Conservation (phyloP, 352 stramenopile species). For the Pythium angustatum region DNA sequence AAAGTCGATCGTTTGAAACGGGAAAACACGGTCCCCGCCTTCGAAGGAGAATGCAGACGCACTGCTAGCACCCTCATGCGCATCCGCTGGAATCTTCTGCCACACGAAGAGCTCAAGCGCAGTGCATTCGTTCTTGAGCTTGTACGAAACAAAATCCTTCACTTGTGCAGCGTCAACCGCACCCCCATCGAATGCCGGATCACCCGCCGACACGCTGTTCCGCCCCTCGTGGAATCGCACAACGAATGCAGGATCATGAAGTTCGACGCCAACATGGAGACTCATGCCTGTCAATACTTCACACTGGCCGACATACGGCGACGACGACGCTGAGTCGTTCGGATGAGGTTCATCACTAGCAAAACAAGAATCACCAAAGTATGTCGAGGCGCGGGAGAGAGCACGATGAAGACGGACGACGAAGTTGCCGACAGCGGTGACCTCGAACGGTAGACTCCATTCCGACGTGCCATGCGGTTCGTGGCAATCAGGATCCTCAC, state of each 20-base stretch:
- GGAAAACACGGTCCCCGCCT: conserved; percentile 65
- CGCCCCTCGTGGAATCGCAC: conserved; percentile 32
- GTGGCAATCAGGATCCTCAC: not conserved
- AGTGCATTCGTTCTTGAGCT: conserved; percentile 84
- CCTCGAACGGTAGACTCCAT: conserved; percentile 79
- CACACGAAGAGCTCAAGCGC: conserved; percentile 75
- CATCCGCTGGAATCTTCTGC: conserved; percentile 75
- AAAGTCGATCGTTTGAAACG: conserved; percentile 82
- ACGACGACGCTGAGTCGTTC: conserved; percentile 3
- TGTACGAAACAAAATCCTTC: conserved; percentile 72
- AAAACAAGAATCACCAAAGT: conserved; percentile 28
- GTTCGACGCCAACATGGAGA: conserved; percentile 75
- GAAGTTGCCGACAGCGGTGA: conserved; percentile 81
- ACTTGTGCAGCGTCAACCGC: conserved; percentile 31
- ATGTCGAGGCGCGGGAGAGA: conserved; percentile 34
- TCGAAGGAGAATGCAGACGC: conserved; percentile 40
- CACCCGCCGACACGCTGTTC: conserved; percentile 2
- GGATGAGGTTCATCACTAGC: conserved; percentile 33
- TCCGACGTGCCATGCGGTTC: conserved; percentile 41
- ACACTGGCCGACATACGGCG: conserved; percentile 27
- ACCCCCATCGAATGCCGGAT: conserved; percentile 2
- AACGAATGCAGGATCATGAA: conserved; percentile 69
- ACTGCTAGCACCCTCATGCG: conserved; percentile 38
- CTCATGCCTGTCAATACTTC: conserved; percentile 19
- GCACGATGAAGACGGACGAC: conserved; percentile 72